phyloP scores from a whole-genome alignment of 805 yeast genomes.

The Cyberlindnera americana region DNA sequence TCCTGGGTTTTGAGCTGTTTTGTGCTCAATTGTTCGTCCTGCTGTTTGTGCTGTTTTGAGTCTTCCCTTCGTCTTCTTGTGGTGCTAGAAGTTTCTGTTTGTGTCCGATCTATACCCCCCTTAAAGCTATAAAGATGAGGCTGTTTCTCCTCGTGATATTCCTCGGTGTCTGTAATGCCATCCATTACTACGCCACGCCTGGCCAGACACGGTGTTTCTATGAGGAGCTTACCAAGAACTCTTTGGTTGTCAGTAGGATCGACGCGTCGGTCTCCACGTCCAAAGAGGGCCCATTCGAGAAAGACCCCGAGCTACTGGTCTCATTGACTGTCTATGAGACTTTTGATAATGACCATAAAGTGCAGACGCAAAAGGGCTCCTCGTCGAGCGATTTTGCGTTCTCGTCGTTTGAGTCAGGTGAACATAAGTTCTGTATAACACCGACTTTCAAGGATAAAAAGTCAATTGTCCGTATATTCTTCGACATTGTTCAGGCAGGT shows the following conservation, averaged over 20 bases:
- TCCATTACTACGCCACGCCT: conserved; percentile 78
- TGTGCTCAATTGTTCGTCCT: no score
- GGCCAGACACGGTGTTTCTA: conserved; percentile 79
- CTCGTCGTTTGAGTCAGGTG: conserved; percentile 80
- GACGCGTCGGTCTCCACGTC: conserved; percentile 57
- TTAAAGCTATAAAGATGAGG: neutral
- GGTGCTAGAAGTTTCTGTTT: no score
- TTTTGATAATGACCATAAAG: conserved; percentile 80
- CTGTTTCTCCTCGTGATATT: neutral
- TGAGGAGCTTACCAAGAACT: conserved; percentile 72
- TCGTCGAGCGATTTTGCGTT: conserved; percentile 70
- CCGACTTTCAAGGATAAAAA: conserved; percentile 41
- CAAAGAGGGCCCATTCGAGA: conserved; percentile 5
- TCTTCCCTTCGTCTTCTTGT: no score
- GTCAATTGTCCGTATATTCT: conserved; percentile 60
- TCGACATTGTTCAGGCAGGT: conserved; percentile 71
- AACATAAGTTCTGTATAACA: conserved; percentile 77
- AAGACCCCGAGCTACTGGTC: conserved; percentile 3
- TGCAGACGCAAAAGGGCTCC: conserved; percentile 60
- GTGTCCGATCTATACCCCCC: no score
- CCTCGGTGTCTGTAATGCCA: conserved; percentile 8
- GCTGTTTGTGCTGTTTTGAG: no score
- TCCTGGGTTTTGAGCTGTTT: no score
- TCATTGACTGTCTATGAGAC: conserved; percentile 45
- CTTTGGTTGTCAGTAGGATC: conserved; percentile 77